Evolutionary conservation across 2,329 filamentous ascomycete species (phyloP).

Genomic region (Penicillium brevicompactum): DNA sequence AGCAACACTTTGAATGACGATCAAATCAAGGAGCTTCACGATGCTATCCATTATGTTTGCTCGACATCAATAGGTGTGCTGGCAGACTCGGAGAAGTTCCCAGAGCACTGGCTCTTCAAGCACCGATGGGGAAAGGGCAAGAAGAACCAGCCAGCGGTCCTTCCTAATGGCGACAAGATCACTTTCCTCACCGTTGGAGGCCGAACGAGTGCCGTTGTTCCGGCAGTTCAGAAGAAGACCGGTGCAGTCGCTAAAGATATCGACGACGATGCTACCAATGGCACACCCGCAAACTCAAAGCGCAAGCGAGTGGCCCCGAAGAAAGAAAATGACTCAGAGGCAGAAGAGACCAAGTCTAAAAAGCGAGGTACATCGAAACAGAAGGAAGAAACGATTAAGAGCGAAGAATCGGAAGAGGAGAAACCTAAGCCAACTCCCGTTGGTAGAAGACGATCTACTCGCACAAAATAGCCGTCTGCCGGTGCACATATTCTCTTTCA

Average conservation of each 20-base stretch:
- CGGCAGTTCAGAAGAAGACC: slow-evolving; percentile 81
- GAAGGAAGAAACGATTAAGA: slow-evolving; percentile 25
- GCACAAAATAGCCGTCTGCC: slow-evolving; percentile 20
- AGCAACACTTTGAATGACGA: slow-evolving; percentile 75
- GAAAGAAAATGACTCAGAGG: slow-evolving; percentile 30
- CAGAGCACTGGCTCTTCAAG: slow-evolving; percentile 83
- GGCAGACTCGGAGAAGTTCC: slow-evolving; percentile 81
- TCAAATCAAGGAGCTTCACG: slow-evolving; percentile 72
- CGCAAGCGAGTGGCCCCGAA: slow-evolving; percentile 35
- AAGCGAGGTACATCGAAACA: slow-evolving; percentile 26
- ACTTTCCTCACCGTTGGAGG: slow-evolving; percentile 87
- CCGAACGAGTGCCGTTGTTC: slow-evolving; percentile 86
- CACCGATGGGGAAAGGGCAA: slow-evolving; percentile 89
- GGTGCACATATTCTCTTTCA: no score
- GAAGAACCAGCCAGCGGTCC: slow-evolving; percentile 64
- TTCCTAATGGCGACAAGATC: slow-evolving; percentile 85
- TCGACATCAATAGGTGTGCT: slow-evolving; percentile 75
- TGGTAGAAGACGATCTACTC: slow-evolving; percentile 34
- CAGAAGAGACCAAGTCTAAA: slow-evolving; percentile 29
- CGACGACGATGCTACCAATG: slow-evolving; percentile 28
- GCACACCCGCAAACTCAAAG: slow-evolving; percentile 27
- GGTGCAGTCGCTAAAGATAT: slow-evolving; percentile 59
- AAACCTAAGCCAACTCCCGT: slow-evolving; percentile 5
- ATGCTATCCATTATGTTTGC: slow-evolving; percentile 76
- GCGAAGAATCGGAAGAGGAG: slow-evolving; percentile 26